These are phyloP conservation scores for Amoeboaphelidium protococcarum DNA, from an alignment of 371 early-diverging fungal genomes.

Conservation along the genomic window DNA sequence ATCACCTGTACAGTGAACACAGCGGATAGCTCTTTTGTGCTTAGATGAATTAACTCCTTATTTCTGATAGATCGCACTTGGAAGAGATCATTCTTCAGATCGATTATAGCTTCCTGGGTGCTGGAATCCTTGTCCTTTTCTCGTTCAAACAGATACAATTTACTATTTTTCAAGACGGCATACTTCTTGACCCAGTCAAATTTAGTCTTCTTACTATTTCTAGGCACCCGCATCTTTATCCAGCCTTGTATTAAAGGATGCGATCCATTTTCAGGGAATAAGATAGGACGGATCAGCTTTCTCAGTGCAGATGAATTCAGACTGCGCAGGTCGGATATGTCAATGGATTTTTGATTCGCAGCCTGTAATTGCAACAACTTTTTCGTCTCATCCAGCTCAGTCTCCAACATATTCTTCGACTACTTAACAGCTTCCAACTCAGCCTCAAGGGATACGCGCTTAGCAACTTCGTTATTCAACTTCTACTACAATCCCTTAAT, in stretches of 20 bases:
- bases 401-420: background rate
- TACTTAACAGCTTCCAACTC: background rate
- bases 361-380: background rate
- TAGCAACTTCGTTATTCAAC: background rate
- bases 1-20: background rate
- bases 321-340: background rate
- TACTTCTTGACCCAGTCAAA: conserved; percentile 3
- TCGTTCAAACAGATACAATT: conserved; percentile 6
- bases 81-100: background rate
- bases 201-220: conserved; percentile 1
- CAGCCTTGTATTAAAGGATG: background rate
- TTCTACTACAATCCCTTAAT: background rate
- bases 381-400: background rate
- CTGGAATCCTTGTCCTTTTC: conserved; percentile 5
- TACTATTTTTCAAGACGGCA: conserved; percentile 5
- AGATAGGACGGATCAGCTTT: conserved; percentile 1
- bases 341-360: background rate
- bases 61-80: background rate
- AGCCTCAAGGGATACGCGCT: background rate
- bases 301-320: background rate
- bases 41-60: background rate
- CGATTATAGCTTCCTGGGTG: conserved; percentile 5
- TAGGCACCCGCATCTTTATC: conserved; percentile 1
- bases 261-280: background rate
- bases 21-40: background rate